Evolutionary conservation across 768 basidiomycete species (phyloP), one percentile per base, ranked within the genome.

Genomic region (Mycena rebaudengoi): DNA sequence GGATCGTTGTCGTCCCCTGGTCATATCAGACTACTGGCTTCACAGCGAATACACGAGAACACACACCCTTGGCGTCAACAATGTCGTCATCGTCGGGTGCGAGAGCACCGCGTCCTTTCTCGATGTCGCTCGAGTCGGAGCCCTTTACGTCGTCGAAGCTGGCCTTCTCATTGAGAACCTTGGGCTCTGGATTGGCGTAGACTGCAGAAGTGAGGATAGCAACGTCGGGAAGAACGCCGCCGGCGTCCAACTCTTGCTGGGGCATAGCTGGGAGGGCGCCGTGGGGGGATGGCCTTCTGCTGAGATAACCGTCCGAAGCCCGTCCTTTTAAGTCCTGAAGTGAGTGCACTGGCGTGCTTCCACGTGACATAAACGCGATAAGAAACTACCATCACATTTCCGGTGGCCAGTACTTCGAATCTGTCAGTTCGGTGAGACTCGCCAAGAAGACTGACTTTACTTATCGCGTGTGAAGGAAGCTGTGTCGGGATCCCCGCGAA

Each of bases 1-100:
- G 71, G 71, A 45, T 73, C 71, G 35, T 63, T 60, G 60, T 71
- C 67, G 44, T 73, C 68, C 26, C 67, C 70, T 71, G 33, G 20
- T 14, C 13, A 35, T 46, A 21, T 60, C 28, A 50, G 40, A 14
- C 3, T 7, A 35, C 25, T 13, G 10, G 40, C 21, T 16, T n/a
- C n/a, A 23, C 14, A 45, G 26, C 3, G 11, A 23, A 35, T n/a
- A 14, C 16, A 44, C 29, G 35, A 6, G 21, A 21, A 18, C n/a
- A 40, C n/a, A 21, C 33, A 66, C 68, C 68, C 33, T 69, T 69
- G 26, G 57, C 37, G 14, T 60, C 62, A 33, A 66, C 60, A 20
- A 63, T 66, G 20, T 66, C 55, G 12, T 66, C 56, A 6, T 40
- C 65, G 20, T 66, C n/a, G n/a, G n/a, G 32, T 1, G 18, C 59